A percentile compares a stretch with the other conserved stretches of the same genome.
Evolutionary conservation across 352 stramenopile genomes (phyloP).

Genomic region (Salisapilia sapeloensis): DNA sequence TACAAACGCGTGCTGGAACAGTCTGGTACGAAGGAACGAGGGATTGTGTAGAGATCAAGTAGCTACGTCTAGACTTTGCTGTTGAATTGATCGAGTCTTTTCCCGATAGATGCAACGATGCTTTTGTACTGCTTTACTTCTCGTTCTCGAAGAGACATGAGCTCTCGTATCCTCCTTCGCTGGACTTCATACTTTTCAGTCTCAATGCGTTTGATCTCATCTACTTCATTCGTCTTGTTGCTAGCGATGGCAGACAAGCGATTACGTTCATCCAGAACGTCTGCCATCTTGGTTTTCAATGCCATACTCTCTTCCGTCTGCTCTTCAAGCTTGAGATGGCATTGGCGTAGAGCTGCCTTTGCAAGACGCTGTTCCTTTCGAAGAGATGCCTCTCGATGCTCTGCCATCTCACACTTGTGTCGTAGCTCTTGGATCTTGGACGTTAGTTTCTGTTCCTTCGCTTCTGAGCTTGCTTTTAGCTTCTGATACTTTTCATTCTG

Average conservation of each 20-base stretch:
- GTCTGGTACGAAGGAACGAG: too few relatives aligned
- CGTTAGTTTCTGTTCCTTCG: conserved; percentile 11
- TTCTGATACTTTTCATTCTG: conserved; percentile 17
- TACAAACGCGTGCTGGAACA: conserved; percentile 54
- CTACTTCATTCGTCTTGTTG: too few relatives aligned
- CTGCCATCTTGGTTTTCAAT: conserved; percentile 44
- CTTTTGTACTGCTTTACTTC: too few relatives aligned
- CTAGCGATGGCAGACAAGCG: conserved; percentile 6
- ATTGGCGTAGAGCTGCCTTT: conserved; percentile 9
- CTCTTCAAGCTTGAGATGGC: conserved; percentile 15
- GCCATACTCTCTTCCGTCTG: conserved; percentile 26
- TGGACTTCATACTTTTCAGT: too few relatives aligned
- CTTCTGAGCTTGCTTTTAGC: conserved; percentile 12
- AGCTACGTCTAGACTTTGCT: too few relatives aligned
- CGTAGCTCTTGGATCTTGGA: conserved; percentile 24
- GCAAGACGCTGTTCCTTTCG: conserved; percentile 27
- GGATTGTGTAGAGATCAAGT: too few relatives aligned
- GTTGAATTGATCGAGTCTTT: too few relatives aligned
- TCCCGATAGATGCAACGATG: too few relatives aligned
- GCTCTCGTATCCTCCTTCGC: too few relatives aligned
- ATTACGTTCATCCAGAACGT: conserved; percentile 39
- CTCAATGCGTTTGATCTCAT: too few relatives aligned
- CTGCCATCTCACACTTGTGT: conserved; percentile 17
- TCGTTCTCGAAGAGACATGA: too few relatives aligned
- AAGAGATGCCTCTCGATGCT: conserved; percentile 24